Evolutionary conservation across 139 green algal genomes (phyloP).

Genomic region (Chlamydomonas incerta): DNA sequence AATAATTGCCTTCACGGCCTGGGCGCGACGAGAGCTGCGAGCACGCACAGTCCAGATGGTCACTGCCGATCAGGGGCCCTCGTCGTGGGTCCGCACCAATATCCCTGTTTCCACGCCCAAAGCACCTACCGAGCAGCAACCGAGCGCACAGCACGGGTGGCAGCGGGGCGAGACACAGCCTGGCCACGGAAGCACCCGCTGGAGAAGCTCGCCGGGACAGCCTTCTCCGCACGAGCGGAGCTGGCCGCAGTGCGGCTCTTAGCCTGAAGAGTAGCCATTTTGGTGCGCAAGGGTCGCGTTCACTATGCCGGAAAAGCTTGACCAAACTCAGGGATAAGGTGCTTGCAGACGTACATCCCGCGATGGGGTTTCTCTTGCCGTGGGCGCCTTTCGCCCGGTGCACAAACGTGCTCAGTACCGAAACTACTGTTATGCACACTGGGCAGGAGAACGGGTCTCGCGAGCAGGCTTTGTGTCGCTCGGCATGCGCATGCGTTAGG

Average conservation of each 20-base stretch:
- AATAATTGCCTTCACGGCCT: constrained; percentile 57
- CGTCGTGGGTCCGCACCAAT: background rate
- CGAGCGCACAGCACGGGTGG: background rate
- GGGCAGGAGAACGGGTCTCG: too few species aligned
- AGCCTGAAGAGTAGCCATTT: constrained; percentile 33
- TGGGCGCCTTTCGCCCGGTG: too few species aligned
- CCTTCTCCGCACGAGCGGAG: background rate
- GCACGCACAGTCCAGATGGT: constrained; percentile 53
- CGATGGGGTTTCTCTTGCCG: background rate
- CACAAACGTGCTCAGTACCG: too few species aligned
- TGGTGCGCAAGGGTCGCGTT: background rate
- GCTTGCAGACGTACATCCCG: background rate
- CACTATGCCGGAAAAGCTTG: background rate
- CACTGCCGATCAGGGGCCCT: too few species aligned
- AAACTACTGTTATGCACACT: too few species aligned
- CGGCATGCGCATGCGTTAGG: too few species aligned
- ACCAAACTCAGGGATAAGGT: background rate
- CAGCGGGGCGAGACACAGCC: background rate
- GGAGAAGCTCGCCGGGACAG: constrained; percentile 1
- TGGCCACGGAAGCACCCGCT: background rate
- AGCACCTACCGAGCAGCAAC: background rate
- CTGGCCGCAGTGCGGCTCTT: background rate
- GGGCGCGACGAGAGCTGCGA: constrained; percentile 50
- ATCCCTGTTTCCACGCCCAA: background rate
- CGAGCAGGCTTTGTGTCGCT: too few species aligned